Evolutionary conservation across 768 basidiomycete species (phyloP), one percentile per base, ranked within the genome.

Genomic region (Tricholoma flavovirens): DNA sequence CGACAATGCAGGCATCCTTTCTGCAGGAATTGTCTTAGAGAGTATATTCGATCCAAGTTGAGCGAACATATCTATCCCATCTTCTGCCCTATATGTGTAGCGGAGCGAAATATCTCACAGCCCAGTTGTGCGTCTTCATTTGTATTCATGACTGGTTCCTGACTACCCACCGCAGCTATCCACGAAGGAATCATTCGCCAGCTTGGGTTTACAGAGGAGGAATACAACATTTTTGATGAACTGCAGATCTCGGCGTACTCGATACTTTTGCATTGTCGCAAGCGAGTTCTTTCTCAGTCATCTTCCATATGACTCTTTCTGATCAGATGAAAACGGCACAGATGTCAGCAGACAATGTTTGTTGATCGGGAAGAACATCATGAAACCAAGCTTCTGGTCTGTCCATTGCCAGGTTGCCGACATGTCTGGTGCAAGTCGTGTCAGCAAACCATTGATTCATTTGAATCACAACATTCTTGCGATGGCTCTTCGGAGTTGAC

Each of bases 401-500:
- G 86, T 57, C 83, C 82, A 3, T 63, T 78, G 30, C 69, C 64
- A 0, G 65, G 67, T 15, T 87, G 85, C 55, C 62, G 67, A 0
- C 67, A 82, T 59, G 69, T 73, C 6, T 87, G 84, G 86, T 87
- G 85, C 67, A 86, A 81, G 67, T 66, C 67, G 29, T 87, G 85
- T 67, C 77, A 76, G 26, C 78, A 81, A 55, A 54, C 66, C 11
- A 65, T 78, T 40, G 67, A 58, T 58, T 74, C 67, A 10, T 68
- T 65, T 15, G 76, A 72, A 5, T 74, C 72, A 11, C 68, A 70
- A 53, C 82, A 84, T 64, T 80, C 80, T 0, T 87, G 85, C 64
- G 83, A 84, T 55, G 83, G 81, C 4, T 72, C 79, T 11, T 72
- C 72, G 1, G 84, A 86, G 60, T 71, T 86, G 7, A 73, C 77